Evolutionary conservation across 208 protist genomes (phyloP).

Genomic region (Crithidia mellificae): DNA sequence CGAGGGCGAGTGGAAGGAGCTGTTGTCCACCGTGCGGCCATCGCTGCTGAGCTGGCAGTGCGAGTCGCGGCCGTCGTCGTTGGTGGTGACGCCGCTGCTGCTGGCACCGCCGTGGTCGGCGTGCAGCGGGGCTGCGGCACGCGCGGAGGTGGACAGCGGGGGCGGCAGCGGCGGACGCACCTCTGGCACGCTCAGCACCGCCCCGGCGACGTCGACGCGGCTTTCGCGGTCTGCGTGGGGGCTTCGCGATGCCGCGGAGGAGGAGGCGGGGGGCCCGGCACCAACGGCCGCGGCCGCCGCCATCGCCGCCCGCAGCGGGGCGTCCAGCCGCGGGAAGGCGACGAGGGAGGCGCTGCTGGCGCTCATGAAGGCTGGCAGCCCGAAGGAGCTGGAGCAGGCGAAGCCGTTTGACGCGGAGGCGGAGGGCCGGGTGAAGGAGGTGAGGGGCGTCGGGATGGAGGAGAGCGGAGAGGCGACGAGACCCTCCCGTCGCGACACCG

Average conservation of each 20-base stretch:
- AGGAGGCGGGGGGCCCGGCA: no score
- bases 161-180: neutral
- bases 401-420: conserved; percentile 1
- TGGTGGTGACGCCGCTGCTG: conserved; percentile 1
- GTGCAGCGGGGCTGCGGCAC: conserved; percentile 1
- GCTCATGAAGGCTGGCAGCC: conserved; percentile 19
- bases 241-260: neutral
- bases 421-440: neutral
- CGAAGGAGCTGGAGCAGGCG: conserved; percentile 1
- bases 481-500: neutral
- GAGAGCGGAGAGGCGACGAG: neutral
- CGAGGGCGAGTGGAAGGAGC: conserved; percentile 12
- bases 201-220: neutral
- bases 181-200: neutral
- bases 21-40: conserved; percentile 8
- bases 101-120: neutral
- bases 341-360: conserved; percentile 15
- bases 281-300: neutral
- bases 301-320: neutral
- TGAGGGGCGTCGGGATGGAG: neutral
- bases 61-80: conserved; percentile 8
- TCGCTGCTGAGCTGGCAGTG: conserved; percentile 4
- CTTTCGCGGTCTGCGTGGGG: neutral
- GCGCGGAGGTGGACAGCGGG: neutral
- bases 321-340: neutral